phyloP scores from a whole-genome alignment of 208 protist genomes.

The Crithidia acanthocephali region DNA sequence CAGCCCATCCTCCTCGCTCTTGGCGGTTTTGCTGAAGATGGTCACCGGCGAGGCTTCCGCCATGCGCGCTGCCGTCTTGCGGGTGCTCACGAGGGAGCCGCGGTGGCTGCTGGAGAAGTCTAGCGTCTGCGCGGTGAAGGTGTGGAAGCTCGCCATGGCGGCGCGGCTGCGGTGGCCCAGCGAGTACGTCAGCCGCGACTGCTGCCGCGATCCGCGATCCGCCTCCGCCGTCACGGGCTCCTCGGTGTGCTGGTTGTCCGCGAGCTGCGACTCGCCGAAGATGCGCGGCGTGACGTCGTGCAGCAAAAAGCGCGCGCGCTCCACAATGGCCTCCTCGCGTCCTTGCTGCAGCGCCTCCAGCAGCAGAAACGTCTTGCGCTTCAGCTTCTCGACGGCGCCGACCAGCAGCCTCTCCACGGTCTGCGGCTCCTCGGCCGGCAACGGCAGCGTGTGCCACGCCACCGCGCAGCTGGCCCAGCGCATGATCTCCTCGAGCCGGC shows the following conservation, averaged over 20 bases:
- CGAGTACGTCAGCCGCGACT: slow-evolving; percentile 27
- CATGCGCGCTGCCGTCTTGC: slow-evolving; percentile 22
- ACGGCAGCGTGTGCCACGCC: slow-evolving; percentile 45
- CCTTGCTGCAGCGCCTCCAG: slow-evolving; percentile 85
- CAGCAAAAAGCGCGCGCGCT: slow-evolving; percentile 75
- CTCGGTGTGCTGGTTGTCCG: slow-evolving; percentile 76
- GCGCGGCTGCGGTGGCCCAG: slow-evolving; percentile 37
- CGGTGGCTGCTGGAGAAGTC: slow-evolving; percentile 39
- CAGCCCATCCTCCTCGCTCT: slow-evolving; percentile 48
- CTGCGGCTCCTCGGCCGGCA: slow-evolving; percentile 24
- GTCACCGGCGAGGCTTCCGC: slow-evolving; percentile 27
- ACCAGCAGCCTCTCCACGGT: slow-evolving; percentile 48
- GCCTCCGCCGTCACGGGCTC: slow-evolving; percentile 49
- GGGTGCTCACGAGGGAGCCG: slow-evolving; percentile 22
- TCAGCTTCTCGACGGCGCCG: slow-evolving; percentile 58
- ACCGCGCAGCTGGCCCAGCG: slow-evolving; percentile 50
- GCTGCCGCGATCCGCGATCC: slow-evolving; percentile 30
- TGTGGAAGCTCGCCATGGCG: slow-evolving; percentile 26
- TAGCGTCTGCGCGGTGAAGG: slow-evolving; percentile 30
- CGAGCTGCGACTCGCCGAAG: slow-evolving; percentile 52
- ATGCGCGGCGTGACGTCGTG: slow-evolving; percentile 64
- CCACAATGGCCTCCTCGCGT: slow-evolving; percentile 58
- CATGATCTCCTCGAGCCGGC: slow-evolving; percentile 41
- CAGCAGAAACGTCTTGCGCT: slow-evolving; percentile 76
- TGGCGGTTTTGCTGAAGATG: slow-evolving; percentile 43